Conservation (phyloP, 164 flowering plant genomes). For the Malania oleifera region DNA sequence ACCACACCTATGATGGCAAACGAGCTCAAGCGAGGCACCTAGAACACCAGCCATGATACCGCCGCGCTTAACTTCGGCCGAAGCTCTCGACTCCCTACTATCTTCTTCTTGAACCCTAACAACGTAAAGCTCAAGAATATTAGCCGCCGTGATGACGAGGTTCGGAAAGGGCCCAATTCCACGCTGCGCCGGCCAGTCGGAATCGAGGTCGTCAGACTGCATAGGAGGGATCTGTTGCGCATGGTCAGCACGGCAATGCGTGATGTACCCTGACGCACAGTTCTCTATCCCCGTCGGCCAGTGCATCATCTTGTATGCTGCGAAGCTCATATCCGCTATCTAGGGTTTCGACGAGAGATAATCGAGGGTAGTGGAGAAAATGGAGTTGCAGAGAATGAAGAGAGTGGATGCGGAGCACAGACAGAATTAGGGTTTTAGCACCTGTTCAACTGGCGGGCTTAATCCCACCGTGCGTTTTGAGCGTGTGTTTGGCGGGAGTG, state of each 20-base stretch:
- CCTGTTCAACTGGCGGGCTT: too few species aligned
- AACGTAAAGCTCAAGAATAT: constrained; percentile 68
- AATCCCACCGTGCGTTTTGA: too few species aligned
- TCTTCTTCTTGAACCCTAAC: constrained; percentile 72
- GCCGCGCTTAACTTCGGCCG: constrained; percentile 48
- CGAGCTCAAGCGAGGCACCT: constrained; percentile 91
- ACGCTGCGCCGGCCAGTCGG: constrained; percentile 51
- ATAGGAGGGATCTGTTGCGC: constrained; percentile 38
- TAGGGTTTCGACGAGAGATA: background rate
- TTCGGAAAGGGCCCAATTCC: constrained; percentile 76
- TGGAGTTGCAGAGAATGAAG: too few species aligned
- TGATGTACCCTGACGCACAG: constrained; percentile 85
- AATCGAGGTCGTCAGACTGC: constrained; percentile 57
- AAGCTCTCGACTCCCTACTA: constrained; percentile 22
- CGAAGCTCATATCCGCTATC: constrained; percentile 62
- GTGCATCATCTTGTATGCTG: constrained; percentile 94
- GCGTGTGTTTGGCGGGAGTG: too few species aligned
- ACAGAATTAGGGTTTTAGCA: too few species aligned
- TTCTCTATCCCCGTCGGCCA: constrained; percentile 88
- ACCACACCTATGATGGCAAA: constrained; percentile 75
- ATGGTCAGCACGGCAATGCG: constrained; percentile 58
- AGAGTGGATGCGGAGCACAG: too few species aligned
- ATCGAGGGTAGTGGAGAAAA: too few species aligned
- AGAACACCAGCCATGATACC: constrained; percentile 75
- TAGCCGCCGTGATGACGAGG: constrained; percentile 73